Evolutionary conservation across 345 rosid genomes (phyloP), one percentile per base, ranked within the genome.

Genomic region (Lepidium aucheri): DNA sequence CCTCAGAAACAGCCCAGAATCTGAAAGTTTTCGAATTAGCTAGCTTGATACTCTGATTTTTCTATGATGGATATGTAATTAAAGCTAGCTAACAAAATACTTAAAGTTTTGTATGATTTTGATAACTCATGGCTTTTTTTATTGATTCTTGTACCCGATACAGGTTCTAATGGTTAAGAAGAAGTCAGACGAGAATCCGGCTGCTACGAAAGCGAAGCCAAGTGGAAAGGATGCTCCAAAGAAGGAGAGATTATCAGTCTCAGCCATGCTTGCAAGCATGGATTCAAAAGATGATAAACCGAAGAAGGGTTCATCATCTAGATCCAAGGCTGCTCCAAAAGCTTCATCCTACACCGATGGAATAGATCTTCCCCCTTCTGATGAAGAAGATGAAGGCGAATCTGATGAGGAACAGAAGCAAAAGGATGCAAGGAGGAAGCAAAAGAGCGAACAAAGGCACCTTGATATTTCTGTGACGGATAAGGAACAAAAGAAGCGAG

Each of bases 311-410:
- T 74, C 90, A 6, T 75, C 90, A 72, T 62, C 85, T 3, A 86
- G 85, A 78, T 45, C 86, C 15, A 93, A 77, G 66, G 68, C 79
- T 6, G 79, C 73, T 63, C 66, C 82, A 4, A 85, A 87, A 47
- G 59, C 56, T 53, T 47, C 85, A 0, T 79, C 97, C 32, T 94
- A 94, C 64, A 86, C 77, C 3, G 99, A 90, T 63, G 97, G 79
- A 4, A 68, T 86, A 26, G 99, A 90, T 78, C 95, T 94, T 57
- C 97, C 96, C 68, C 88, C 97, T 9, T 83, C 97, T 74, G 97
- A 85, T 2, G 97, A 85, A 0, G 97, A 88, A 65, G 97, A 86
- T 0, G 89, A 79, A 0, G 82, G 42, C 30, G 77, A 33, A 7
- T 74, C 87, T 4, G 89, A 71, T 13, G 91, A 81, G 69, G 86